Percentiles rank a stretch among this genome's conserved stretches.
Conservation (phyloP, 495 filamentous ascomycete species). For the Penicillium tannophilum region DNA sequence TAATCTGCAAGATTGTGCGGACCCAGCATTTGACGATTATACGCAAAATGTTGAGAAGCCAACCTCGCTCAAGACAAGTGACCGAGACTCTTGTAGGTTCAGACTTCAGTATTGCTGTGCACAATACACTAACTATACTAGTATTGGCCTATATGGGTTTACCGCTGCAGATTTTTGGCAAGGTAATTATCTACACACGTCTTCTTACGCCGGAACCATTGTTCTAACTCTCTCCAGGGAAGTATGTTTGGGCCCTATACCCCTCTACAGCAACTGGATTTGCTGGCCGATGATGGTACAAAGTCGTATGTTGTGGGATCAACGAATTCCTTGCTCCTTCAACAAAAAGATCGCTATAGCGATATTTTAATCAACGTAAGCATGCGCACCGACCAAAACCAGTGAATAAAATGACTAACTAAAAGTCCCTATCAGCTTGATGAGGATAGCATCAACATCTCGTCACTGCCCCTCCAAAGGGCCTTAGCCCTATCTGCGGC, state of each 20-base stretch:
- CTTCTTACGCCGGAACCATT: not conserved
- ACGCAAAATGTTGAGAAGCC: conserved; percentile 73
- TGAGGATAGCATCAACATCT: conserved; percentile 82
- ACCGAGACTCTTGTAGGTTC: conserved; percentile 72
- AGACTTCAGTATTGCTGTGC: not conserved
- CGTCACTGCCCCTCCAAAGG: conserved; percentile 72
- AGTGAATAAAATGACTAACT: not conserved
- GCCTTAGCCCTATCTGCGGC: conserved; percentile 81
- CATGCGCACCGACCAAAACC: not conserved
- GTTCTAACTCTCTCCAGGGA: conserved; percentile 57
- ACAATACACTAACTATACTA: conserved; percentile 35
- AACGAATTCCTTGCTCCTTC: conserved; percentile 89
- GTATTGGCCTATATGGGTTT: conserved; percentile 92
- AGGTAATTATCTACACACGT: conserved; percentile 51
- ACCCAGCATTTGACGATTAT: conserved; percentile 84
- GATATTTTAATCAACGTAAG: conserved; percentile 90
- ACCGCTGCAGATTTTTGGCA: conserved; percentile 93
- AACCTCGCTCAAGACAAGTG: conserved; percentile 87
- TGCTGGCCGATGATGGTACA: conserved; percentile 90
- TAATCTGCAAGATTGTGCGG: conserved; percentile 85
- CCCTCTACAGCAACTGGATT: conserved; percentile 90
- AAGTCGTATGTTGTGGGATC: conserved; percentile 98
- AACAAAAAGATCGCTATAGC: conserved; percentile 96
- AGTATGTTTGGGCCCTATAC: conserved; percentile 97
- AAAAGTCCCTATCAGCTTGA: conserved; percentile 60